Evolutionary conservation across 164 flowering plant genomes (phyloP), one percentile per base, ranked within the genome.

Genomic region (Houttuynia cordata): DNA sequence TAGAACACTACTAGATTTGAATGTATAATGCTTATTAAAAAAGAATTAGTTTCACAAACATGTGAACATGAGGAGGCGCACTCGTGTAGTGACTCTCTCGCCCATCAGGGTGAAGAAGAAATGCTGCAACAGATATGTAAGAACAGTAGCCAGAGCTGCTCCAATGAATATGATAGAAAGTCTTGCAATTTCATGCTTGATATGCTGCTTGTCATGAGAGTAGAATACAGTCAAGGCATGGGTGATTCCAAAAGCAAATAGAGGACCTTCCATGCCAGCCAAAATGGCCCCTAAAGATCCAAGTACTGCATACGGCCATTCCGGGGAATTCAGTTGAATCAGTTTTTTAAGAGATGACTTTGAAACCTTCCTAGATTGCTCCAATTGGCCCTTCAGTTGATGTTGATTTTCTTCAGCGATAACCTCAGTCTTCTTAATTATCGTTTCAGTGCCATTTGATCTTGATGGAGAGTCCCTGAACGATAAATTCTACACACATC

Each of bases 21-120:
- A 30, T 52, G 53, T 21, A 37, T 37, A 8, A 15, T 24, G 39
- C 7, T 47, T 24, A 47, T 10, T 12, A n/a, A 22, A 21, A 51
- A 62, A 25, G 53, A 50, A 24, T 18, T 24, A 19, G 4, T 23
- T 23, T 54, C 37, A 54, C 24, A 39, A 51, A 84, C 96, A 88
- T 81, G 91, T 78, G 71, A 89, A 81, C 88, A 87, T 81, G n/a
- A 61, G 57, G 47, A 78, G 61, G 52, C 97, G 88, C 65, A 89
- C 78, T 3, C 91, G 87, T 62, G 79, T 52, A 0, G 84, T 82
- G 34, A 89, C 74, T 24, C 74, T 73, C 74, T 89, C 97, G 59
- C 94, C 91, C 90, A 89, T 82, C 61, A 80, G 40, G 14, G 85
- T 80, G 53, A 70, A 87, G 67, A 76, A 85, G 62, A 75, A 85